A percentile compares a stretch with the other conserved stretches of the same genome.
phyloP scores from a whole-genome alignment of 805 yeast genomes.

The Suhomyces canberraensis region DNA sequence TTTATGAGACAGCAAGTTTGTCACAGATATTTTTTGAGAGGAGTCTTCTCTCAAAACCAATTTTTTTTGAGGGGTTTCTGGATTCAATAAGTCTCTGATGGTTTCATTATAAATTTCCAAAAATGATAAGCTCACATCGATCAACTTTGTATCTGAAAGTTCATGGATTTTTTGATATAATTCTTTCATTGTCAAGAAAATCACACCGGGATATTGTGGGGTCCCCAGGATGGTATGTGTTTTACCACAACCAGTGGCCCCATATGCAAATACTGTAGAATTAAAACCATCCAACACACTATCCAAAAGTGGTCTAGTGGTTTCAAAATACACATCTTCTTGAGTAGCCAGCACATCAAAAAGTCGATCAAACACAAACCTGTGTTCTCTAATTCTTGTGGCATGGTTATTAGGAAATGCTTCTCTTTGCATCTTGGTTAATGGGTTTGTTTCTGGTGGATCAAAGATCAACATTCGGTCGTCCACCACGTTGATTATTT shows the following conservation, averaged over 20 bases:
- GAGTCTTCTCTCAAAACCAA: slow-evolving; percentile 71
- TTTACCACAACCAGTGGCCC: slow-evolving; percentile 98
- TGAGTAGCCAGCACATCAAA: slow-evolving; percentile 69
- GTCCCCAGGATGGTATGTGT: slow-evolving; percentile 87
- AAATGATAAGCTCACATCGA: slow-evolving; percentile 67
- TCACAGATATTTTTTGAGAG: slow-evolving; percentile 60
- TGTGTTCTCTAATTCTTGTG: slow-evolving; percentile 62
- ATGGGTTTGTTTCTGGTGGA: slow-evolving; percentile 71
- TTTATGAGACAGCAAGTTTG: slow-evolving; percentile 62
- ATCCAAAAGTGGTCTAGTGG: slow-evolving; percentile 71
- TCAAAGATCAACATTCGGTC: slow-evolving; percentile 84
- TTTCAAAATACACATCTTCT: slow-evolving; percentile 58
- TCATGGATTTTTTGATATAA: slow-evolving; percentile 61
- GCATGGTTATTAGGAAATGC: slow-evolving; percentile 39
- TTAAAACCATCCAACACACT: slow-evolving; percentile 81
- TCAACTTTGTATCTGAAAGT: slow-evolving; percentile 48
- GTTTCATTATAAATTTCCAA: slow-evolving; percentile 91
- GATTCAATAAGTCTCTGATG: slow-evolving; percentile 72
- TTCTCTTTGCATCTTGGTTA: slow-evolving; percentile 45
- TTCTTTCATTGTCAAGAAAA: slow-evolving; percentile 74
- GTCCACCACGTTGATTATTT: slow-evolving; percentile 75
- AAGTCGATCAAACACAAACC: slow-evolving; percentile 77
- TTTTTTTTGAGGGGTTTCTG: slow-evolving; percentile 44
- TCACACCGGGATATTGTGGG: slow-evolving; percentile 70
- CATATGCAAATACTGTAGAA: slow-evolving; percentile 92